Conservation (phyloP, 1,139 yeast genomes). For the Debaryomyces psychrophilus region DNA sequence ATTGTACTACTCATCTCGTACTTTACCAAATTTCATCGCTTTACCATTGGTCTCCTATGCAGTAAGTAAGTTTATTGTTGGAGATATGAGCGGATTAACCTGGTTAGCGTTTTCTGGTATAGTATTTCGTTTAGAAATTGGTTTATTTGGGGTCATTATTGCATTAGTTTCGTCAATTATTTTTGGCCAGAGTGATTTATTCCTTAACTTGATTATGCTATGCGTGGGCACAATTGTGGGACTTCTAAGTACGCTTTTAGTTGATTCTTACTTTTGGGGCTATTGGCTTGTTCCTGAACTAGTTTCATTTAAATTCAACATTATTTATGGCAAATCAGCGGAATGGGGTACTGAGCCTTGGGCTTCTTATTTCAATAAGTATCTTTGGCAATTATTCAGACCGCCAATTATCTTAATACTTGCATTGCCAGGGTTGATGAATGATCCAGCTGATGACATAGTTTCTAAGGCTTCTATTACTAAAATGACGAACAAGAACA, state of each 20-base stretch:
- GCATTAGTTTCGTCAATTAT: constrained; percentile 46
- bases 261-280: constrained; percentile 85
- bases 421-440: constrained; percentile 42
- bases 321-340: constrained; percentile 67
- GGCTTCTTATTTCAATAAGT: constrained; percentile 59
- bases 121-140: constrained; percentile 74
- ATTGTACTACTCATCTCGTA: constrained; percentile 73
- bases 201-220: constrained; percentile 40
- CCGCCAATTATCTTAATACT: constrained; percentile 66
- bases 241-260: constrained; percentile 42
- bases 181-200: constrained; percentile 49
- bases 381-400: constrained; percentile 53
- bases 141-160: constrained; percentile 53
- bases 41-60: constrained; percentile 71
- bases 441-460: constrained; percentile 43
- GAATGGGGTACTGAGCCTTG: constrained; percentile 89
- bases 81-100: constrained; percentile 56
- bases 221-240: constrained; percentile 63
- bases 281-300: constrained; percentile 66
- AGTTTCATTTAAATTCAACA: constrained; percentile 71
- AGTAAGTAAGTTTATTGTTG: constrained; percentile 52
- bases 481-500: constrained; percentile 23
- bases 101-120: constrained; percentile 66
- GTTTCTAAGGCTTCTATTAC: constrained; percentile 16
- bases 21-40: constrained; percentile 85